Evolutionary conservation across 2,329 filamentous ascomycete genomes (phyloP), one percentile per base, ranked within the genome.

Genomic region (Raffaelea ambrosiae): DNA sequence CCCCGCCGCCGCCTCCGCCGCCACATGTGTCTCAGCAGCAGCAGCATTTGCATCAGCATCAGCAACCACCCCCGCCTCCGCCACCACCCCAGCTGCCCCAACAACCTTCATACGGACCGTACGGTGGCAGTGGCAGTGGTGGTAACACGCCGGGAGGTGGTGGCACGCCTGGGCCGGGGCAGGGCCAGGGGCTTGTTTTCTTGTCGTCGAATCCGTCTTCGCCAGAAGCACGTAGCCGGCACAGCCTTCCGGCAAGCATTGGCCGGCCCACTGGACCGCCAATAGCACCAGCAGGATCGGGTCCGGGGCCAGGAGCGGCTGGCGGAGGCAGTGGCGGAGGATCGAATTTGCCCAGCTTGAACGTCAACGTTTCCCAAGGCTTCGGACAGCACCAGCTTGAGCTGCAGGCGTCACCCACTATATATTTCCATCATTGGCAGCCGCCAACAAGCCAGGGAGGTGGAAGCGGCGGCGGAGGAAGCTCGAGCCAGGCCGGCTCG

Each of bases 391-490:
- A 82, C 57, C 76, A 84, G 55, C 44, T 45, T 5, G 79, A 81
- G 42, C 66, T 78, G 40, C 72, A 83, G 53, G 76, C 80, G 18
- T 87, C 85, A 38, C 81, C 84, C 0, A 85, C 83, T 20, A 86
- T 95, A 43, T 93, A 88, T 64, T 95, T 95, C 63, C 88, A 95
- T 61, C 88, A 95, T 62, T 95, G 89, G 88, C 86, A 91, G 51
- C 89, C 89, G 41, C 89, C 89, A 20, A 7, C 26, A 7, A 33
- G 41, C 26, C 38, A 40, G 20, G 38, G 38, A 40, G 26, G 26
- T 3, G 33, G 18, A 4, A 21, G 39, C 19, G 23, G 44, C 13
- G 39, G 76, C 51, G 68, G 73, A 49, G 53, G 58, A 54, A 69
- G 72, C 61, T 72, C 76, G 49, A 79, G 40, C 13, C 46, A 47